Conservation (phyloP, 345 rosid genomes). For the Eucalyptus albens region DNA sequence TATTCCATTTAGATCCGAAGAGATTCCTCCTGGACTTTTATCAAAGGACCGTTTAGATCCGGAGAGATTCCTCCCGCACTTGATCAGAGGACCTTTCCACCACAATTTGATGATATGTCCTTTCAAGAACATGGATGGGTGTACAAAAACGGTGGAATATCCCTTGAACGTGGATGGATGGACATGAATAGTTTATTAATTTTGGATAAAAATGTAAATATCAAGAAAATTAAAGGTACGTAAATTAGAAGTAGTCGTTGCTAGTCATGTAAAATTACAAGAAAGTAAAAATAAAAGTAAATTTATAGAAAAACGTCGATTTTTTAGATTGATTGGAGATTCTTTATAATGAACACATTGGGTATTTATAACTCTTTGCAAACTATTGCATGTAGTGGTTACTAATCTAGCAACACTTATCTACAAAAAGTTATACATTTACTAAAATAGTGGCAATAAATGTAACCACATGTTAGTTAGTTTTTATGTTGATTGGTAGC, state of each 20-base stretch:
- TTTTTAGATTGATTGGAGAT: background rate
- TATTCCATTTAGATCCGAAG: background rate
- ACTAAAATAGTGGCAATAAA: no score
- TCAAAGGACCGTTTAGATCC: background rate
- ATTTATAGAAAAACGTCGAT: accelerated
- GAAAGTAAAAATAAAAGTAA: background rate
- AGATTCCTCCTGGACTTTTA: background rate
- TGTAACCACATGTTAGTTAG: accelerated
- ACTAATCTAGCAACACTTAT: background rate
- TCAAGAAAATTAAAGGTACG: no score
- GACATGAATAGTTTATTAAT: background rate
- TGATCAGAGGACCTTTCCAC: background rate
- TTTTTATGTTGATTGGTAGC: accelerated
- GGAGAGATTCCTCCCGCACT: background rate
- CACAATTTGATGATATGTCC: background rate
- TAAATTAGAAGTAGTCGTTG: background rate
- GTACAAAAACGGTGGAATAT: background rate
- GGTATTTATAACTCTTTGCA: background rate
- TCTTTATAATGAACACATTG: background rate
- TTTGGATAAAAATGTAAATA: background rate
- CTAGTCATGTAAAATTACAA: background rate
- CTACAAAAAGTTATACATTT: no score
- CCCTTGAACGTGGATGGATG: background rate
- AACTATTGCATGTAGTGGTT: background rate
- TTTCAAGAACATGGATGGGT: background rate